Evolutionary conservation across 2,329 filamentous ascomycete species (phyloP).

Genomic region (Orbilia oligospora): DNA sequence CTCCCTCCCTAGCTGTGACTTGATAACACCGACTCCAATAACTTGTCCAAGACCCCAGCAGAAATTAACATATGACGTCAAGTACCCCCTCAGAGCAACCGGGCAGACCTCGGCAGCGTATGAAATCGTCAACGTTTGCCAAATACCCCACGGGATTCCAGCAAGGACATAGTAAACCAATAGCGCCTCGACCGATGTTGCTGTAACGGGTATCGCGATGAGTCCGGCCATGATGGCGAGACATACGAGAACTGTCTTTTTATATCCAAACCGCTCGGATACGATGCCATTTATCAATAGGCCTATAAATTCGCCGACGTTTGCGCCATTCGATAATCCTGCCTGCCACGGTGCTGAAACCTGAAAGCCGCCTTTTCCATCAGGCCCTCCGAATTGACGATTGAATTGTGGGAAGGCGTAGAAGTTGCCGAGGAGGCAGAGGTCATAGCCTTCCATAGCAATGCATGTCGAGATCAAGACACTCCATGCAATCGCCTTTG

Average conservation of each 20-base stretch:
- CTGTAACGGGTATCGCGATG: conserved; percentile 71
- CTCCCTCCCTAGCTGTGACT: conserved; percentile 75
- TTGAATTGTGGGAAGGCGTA: conserved; percentile 61
- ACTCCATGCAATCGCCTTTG: conserved; percentile 87
- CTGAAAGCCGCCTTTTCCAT: conserved; percentile 45
- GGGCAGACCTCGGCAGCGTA: conserved; percentile 76
- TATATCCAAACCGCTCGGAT: conserved; percentile 71
- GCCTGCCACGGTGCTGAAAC: conserved; percentile 56
- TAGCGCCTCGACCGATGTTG: conserved; percentile 69
- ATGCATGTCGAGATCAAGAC: conserved; percentile 91
- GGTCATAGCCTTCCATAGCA: conserved; percentile 91
- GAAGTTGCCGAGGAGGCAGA: conserved; percentile 83
- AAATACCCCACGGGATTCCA: conserved; percentile 71
- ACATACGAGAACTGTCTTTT: conserved; percentile 70
- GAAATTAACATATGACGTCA: conserved; percentile 82
- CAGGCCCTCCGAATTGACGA: conserved; percentile 43
- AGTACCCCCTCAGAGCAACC: conserved; percentile 78
- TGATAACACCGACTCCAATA: conserved; percentile 80
- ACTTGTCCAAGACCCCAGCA: conserved; percentile 82
- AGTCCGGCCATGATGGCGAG: conserved; percentile 69
- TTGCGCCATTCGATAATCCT: conserved; percentile 65
- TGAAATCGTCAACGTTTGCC: conserved; percentile 68
- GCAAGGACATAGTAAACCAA: conserved; percentile 71
- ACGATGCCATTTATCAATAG: conserved; percentile 71
- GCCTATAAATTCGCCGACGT: conserved; percentile 70